A percentile compares a stretch with the other conserved stretches of the same genome.
phyloP scores from a whole-genome alignment of 331 rosid genomes.

The Quercus tomentella region DNA sequence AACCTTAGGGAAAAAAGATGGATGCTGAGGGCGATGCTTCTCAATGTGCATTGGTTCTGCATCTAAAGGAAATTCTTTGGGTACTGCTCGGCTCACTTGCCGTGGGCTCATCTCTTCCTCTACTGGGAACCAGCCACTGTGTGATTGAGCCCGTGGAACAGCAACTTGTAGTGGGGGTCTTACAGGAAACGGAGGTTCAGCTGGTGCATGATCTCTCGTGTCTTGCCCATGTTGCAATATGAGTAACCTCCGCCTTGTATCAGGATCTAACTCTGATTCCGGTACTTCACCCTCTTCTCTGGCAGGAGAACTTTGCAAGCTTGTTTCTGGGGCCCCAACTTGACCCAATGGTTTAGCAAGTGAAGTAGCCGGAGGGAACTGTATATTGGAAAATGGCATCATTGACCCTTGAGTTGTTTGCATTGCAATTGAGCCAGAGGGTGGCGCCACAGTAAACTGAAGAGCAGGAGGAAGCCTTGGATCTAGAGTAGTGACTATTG shows the following conservation, averaged over 20 bases:
- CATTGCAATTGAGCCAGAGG: constrained; percentile 58
- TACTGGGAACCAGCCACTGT: constrained; percentile 72
- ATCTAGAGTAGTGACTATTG: constrained; percentile 45
- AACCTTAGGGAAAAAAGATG: constrained; percentile 66
- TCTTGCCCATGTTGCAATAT: constrained; percentile 99
- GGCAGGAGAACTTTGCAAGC: constrained; percentile 88
- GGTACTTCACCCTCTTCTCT: constrained; percentile 99
- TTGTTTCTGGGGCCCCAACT: constrained; percentile 58
- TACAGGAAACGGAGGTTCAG: constrained; percentile 73
- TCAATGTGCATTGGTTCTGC: constrained; percentile 66
- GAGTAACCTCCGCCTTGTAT: constrained; percentile 97
- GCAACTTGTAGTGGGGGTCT: constrained; percentile 64
- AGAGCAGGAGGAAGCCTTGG: constrained; percentile 62
- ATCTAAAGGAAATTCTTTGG: constrained; percentile 75
- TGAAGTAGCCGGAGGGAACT: constrained; percentile 48
- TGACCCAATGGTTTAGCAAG: constrained; percentile 58
- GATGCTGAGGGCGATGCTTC: constrained; percentile 68
- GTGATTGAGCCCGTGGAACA: constrained; percentile 56
- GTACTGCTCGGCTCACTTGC: constrained; percentile 43
- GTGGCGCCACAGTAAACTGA: constrained; percentile 49
- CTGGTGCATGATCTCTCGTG: constrained; percentile 60
- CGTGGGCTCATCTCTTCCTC: constrained; percentile 93
- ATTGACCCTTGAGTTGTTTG: constrained; percentile 54
- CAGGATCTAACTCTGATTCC: constrained; percentile 98
- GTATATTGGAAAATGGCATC: constrained; percentile 48